Base-by-base conservation (phyloP, 1,139 yeast genomes). In the Candida sp. region DNA sequence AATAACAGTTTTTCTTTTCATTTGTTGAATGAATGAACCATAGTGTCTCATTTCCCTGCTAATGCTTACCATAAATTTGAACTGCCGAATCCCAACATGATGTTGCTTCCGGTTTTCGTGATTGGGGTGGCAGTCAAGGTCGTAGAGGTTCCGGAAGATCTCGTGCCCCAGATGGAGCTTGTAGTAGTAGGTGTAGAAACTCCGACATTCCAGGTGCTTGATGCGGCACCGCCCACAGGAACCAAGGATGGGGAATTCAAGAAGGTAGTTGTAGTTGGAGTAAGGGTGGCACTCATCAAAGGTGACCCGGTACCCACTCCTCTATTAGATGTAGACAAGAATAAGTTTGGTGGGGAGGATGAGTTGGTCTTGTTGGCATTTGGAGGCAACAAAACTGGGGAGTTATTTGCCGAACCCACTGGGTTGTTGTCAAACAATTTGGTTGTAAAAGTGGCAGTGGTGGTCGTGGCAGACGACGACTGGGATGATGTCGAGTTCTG, bases 261-360 rank as follows among this genome's bases (percentile, higher is more conserved):
- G 42, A 62, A 63, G 47, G 49, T 58, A 22, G 52, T 49, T 8
- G 50, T 41, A 1, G 51, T 50, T 27, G 59, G 50, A n/a, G 56
- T 52, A 17, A 51, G 47, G 12, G 51, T 44, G 37, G 49, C 42
- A 17, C 57, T 46, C 33, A 51, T 40, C 6, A 51, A 46, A n/a
- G 56, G 55, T n/a, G 57, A 52, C 3, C 43, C 33, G 40, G 42
- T 43, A 4, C 39, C 42, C 5, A 34, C 26, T 25, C 50, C 48
- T 35, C 46, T 35, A 7, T 53, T 45, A 28, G 57, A 49, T 25
- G 59, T 49, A 7, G 56, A 61, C 37, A 65, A 58, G 46, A 65
- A 62, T 53, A 67, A 59, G 46, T 61, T 67, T 12, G 70, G 69
- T 7, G 72, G 71, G n/a, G 71, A 60, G 31, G 55, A 51, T 34